Conservation (phyloP, 768 basidiomycete genomes). For the Pulveroboletus sp. region DNA sequence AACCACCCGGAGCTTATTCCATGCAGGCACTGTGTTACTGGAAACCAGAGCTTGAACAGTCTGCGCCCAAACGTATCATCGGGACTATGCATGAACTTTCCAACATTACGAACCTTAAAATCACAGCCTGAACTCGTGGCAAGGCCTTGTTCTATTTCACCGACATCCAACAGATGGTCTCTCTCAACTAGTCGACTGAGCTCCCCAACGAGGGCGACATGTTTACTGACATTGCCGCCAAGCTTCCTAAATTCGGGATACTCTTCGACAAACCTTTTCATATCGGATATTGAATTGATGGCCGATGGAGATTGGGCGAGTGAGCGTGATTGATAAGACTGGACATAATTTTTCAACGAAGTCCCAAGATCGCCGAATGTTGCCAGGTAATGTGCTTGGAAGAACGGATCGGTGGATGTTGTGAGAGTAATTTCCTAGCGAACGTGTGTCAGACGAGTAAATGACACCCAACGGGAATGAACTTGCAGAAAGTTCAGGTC, state of each 20-base stretch:
- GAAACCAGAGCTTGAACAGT: constrained; percentile 77
- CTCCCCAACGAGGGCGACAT: constrained; percentile 95
- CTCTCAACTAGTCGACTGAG: constrained; percentile 84
- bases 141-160: constrained; percentile 94
- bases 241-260: constrained; percentile 97
- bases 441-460: constrained; percentile 12
- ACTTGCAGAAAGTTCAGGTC: constrained; percentile 78
- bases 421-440: constrained; percentile 89
- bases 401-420: constrained; percentile 89
- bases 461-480: constrained; percentile 4
- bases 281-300: constrained; percentile 92
- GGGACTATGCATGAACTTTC: neutral
- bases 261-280: constrained; percentile 97
- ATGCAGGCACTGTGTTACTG: constrained; percentile 60
- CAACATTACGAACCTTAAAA: constrained; percentile 55
- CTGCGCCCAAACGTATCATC: constrained; percentile 37
- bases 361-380: constrained; percentile 97
- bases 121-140: constrained; percentile 91
- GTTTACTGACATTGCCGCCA: constrained; percentile 98
- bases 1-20: constrained; percentile 85
- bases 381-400: constrained; percentile 81
- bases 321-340: constrained; percentile 86
- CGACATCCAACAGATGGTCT: constrained; percentile 82
- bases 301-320: constrained; percentile 67
- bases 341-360: constrained; percentile 87